Evolutionary conservation across 2,329 filamentous ascomycete species (phyloP).

Genomic region (Byssothecium circinans): DNA sequence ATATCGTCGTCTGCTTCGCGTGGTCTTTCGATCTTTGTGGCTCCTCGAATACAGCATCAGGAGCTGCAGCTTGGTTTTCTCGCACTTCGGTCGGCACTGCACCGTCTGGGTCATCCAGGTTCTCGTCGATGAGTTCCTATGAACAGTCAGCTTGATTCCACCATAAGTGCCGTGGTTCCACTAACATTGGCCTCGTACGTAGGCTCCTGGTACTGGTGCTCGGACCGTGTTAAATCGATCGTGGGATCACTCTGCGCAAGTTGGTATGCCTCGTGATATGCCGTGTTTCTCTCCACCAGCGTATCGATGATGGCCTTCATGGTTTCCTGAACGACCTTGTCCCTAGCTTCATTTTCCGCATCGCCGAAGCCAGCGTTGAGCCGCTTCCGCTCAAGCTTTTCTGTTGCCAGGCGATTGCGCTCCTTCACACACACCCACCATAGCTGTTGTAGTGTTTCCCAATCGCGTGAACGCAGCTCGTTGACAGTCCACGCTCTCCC

Average conservation of each 20-base stretch:
- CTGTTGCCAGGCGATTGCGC: conserved; percentile 84
- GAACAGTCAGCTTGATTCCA: background rate
- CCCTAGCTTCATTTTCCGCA: conserved; percentile 64
- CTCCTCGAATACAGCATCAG: conserved; percentile 8
- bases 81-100: conserved; percentile 7
- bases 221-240: conserved; percentile 28
- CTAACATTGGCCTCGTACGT: conserved; percentile 24
- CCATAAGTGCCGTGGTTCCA: background rate
- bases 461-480: conserved; percentile 86
- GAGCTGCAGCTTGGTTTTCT: conserved; percentile 1
- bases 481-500: conserved; percentile 80
- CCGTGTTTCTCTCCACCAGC: conserved; percentile 84
- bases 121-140: conserved; percentile 7
- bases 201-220: conserved; percentile 27
- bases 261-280: conserved; percentile 75
- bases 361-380: conserved; percentile 73
- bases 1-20: conserved; percentile 12
- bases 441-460: conserved; percentile 87
- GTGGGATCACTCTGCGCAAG: conserved; percentile 59
- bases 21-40: conserved; percentile 14
- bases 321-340: conserved; percentile 70
- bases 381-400: conserved; percentile 67
- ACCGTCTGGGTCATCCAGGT: conserved; percentile 5
- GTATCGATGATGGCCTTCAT: conserved; percentile 82
- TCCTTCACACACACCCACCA: conserved; percentile 97